Base-by-base conservation (phyloP, 495 filamentous ascomycete species). In the Parachaetomium inaequale region DNA sequence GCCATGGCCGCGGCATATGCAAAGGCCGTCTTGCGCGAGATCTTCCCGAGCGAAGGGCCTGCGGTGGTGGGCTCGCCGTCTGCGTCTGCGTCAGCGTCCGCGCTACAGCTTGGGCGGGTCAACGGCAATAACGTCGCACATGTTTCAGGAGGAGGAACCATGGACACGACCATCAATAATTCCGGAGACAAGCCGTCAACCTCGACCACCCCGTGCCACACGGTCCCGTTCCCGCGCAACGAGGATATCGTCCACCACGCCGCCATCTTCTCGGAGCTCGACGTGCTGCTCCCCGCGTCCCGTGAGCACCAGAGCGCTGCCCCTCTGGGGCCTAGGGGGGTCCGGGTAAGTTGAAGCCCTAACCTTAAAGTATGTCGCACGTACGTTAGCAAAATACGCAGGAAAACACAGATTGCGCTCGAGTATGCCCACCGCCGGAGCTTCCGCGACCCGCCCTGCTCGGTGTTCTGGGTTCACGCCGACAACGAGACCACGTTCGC, bases 311-410 rank as follows among this genome's bases (percentile, higher is more conserved):
- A 57, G 2, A 40, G 32, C n/a, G 52, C 52, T 11, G 52, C 52
- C 68, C n/a, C 70, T 82, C 25, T 70, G 67, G 46, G 79, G 79
- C 1, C 68, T 83, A 21, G 81, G 81, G 25, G 81, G 81, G 14
- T 72, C 81, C 40, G 81, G 81, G 80, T 82, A 72, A 53, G 75
- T n/a, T n/a, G n/a, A n/a, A n/a, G 57, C 21, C 1, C 12, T 40
- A 7, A 25, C 8, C 29, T 17, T 11, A 1, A 28, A 10, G 42
- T 42, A n/a, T 2, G 19, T 23, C 2, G 42, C n/a, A 23, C 19
- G 28, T 7, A 4, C 5, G 19, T 3, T 55, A 43, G n/a, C 19
- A 46, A 56, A 2, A 43, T 7, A 2, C 31, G 11, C 14, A 70
- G 63, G 7, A 70, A 70, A 68, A 70, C 68, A 0, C 65, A 70